Conservation (phyloP, 257 asterid genomes). For the Jacaranda mimosifolia region DNA sequence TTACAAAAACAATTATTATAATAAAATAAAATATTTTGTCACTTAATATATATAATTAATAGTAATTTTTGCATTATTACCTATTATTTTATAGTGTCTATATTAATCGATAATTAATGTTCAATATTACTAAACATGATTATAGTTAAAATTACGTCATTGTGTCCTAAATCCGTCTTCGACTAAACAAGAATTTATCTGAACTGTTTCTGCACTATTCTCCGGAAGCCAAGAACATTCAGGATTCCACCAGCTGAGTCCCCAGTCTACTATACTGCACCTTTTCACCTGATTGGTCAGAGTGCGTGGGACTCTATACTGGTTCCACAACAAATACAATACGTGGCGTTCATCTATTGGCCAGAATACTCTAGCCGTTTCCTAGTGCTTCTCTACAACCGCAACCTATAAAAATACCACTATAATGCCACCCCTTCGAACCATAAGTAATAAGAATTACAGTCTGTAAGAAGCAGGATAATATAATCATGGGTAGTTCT, state of each 20-base stretch:
- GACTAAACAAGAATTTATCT: no score
- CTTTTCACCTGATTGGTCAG: neutral
- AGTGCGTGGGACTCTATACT: neutral
- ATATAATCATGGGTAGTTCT: neutral
- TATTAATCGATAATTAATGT: no score
- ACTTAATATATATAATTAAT: no score
- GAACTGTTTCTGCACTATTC: neutral
- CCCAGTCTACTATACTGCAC: neutral
- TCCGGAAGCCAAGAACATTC: neutral
- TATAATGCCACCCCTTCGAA: no score
- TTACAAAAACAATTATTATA: no score
- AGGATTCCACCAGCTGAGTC: neutral
- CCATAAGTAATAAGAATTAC: neutral
- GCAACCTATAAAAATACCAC: conserved; percentile 17
- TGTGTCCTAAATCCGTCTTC: no score
- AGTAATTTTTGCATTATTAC: no score
- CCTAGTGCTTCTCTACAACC: neutral
- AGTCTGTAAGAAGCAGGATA: neutral
- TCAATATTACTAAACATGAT: no score
- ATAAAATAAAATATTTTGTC: no score
- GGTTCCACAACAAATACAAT: neutral
- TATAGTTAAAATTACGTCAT: no score
- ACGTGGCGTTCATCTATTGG: conserved; percentile 7
- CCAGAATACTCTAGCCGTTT: conserved; percentile 1
- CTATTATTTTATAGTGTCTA: no score